Conservation (phyloP, 2,329 filamentous ascomycete species). For the Gaeumannomyces sp. region DNA sequence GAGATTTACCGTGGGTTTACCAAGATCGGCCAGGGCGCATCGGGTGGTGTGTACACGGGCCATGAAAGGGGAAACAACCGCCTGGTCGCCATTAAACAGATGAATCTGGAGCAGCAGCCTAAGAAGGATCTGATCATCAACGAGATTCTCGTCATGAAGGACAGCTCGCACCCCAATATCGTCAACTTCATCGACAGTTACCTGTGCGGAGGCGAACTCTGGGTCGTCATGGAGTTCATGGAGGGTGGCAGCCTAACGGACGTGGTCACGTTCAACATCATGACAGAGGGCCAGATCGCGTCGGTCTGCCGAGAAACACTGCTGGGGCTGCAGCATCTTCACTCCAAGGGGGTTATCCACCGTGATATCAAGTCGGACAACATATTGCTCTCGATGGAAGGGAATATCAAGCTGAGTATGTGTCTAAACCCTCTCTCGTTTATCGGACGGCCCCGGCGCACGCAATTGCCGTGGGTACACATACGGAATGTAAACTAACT, state of each 20-base stretch:
- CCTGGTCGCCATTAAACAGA: constrained; percentile 97
- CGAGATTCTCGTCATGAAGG: constrained; percentile 98
- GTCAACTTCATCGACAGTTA: constrained; percentile 99
- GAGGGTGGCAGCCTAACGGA: constrained; percentile 96
- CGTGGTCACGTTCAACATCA: constrained; percentile 98
- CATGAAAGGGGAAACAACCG: constrained; percentile 78
- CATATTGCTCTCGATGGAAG: constrained; percentile 86
- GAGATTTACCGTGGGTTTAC: constrained; percentile 80
- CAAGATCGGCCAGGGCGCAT: constrained; percentile 97
- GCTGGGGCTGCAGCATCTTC: constrained; percentile 85
- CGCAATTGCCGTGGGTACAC: too few relatives aligned
- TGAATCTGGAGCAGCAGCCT: constrained; percentile 97
- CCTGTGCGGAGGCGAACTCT: constrained; percentile 80
- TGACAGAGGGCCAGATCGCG: constrained; percentile 96
- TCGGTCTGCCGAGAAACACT: constrained; percentile 92
- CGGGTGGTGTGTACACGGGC: constrained; percentile 89
- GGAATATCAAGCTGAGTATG: constrained; percentile 95
- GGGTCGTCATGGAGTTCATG: constrained; percentile 99
- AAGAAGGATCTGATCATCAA: constrained; percentile 99
- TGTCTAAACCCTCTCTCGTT: constrained; percentile 15
- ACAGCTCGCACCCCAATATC: constrained; percentile 96
- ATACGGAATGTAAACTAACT: neutral
- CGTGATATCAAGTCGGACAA: constrained; percentile 99
- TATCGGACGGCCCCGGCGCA: neutral
- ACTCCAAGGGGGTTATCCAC: constrained; percentile 97